Conservation (phyloP, 805 yeast genomes). For the Scheffersomyces stipitis region DNA sequence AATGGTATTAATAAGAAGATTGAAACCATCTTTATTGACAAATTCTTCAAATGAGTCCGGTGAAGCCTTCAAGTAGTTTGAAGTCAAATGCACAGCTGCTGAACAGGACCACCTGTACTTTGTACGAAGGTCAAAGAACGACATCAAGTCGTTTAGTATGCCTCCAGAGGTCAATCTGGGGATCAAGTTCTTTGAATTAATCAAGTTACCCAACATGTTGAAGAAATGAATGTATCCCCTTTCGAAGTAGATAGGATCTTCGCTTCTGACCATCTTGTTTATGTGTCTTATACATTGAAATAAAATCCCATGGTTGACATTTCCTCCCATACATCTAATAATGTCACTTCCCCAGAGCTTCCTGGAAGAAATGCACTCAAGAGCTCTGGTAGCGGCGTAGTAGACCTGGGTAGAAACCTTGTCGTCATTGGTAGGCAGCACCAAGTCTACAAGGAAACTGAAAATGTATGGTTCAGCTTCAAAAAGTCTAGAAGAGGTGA, state of each 20-base stretch:
- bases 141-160: constrained; percentile 61
- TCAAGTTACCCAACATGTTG: constrained; percentile 60
- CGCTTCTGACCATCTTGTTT: constrained; percentile 47
- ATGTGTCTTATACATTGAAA: constrained; percentile 70
- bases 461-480: constrained; percentile 71
- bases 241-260: constrained; percentile 24
- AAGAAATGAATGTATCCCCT: constrained; percentile 56
- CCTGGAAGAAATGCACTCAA: constrained; percentile 67
- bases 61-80: constrained; percentile 42
- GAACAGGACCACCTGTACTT: constrained; percentile 57
- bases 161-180: constrained; percentile 73
- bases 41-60: constrained; percentile 61
- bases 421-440: constrained; percentile 60
- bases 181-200: constrained; percentile 54
- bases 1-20: constrained; percentile 56
- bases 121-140: constrained; percentile 54
- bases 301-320: constrained; percentile 79
- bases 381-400: constrained; percentile 60
- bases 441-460: constrained; percentile 65
- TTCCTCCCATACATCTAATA: constrained; percentile 76
- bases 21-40: constrained; percentile 66
- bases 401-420: constrained; percentile 52
- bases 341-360: constrained; percentile 75
- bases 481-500: constrained; percentile 62
- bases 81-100: constrained; percentile 61